phyloP scores from a whole-genome alignment of 768 basidiomycete species.

The Basidioascus undulatus region DNA sequence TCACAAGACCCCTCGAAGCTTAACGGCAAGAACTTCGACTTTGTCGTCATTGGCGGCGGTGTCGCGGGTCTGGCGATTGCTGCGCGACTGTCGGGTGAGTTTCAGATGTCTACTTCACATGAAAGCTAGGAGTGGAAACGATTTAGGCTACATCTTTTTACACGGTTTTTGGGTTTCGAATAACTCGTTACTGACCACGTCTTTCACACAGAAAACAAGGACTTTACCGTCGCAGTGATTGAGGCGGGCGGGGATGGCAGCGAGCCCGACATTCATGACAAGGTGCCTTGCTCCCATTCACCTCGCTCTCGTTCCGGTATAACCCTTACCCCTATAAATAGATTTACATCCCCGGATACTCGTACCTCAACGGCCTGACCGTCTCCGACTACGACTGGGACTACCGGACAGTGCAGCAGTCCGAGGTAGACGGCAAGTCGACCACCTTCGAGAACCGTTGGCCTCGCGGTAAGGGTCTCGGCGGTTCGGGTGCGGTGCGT shows the following conservation, averaged over 20 bases:
- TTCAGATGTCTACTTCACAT: background rate
- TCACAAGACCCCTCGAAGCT: too few relatives aligned
- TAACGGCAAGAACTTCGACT: too few relatives aligned
- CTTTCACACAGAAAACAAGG: too few relatives aligned
- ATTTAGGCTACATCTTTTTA: too few relatives aligned
- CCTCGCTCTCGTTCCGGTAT: background rate
- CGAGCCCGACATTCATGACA: constrained; percentile 7
- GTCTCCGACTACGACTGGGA: constrained; percentile 13
- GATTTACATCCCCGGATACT: background rate
- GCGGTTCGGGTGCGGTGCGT: constrained; percentile 13
- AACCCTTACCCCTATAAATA: background rate
- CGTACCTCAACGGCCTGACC: background rate
- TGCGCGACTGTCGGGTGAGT: constrained; percentile 14
- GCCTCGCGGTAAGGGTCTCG: constrained; percentile 15
- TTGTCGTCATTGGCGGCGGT: constrained; percentile 11
- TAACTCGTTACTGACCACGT: too few relatives aligned
- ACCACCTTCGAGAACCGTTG: too few relatives aligned
- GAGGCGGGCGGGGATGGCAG: constrained; percentile 15
- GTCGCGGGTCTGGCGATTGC: constrained; percentile 18
- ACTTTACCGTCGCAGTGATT: constrained; percentile 12
- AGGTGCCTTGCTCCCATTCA: background rate
- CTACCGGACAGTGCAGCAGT: constrained; percentile 11
- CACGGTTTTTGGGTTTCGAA: constrained; percentile 7
- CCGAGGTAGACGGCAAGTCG: constrained; percentile 3
- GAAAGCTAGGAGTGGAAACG: background rate